Evolutionary conservation across 108 stramenopile genomes (phyloP).

Genomic region (Schizochytrium sp.): DNA sequence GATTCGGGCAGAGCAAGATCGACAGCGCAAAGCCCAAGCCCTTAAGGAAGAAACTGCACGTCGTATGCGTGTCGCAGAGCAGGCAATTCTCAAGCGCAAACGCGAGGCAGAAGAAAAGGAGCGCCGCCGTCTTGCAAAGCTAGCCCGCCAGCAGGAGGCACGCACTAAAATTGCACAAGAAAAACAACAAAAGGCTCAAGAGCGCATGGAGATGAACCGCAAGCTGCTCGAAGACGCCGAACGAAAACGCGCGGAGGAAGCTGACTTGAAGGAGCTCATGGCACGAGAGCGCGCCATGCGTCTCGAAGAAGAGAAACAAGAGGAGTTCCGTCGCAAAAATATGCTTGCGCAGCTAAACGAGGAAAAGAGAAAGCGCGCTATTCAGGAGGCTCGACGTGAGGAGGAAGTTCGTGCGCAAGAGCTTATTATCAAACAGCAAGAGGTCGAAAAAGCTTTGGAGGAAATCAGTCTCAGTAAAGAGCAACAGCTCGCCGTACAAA

Average conservation of each 20-base stretch:
- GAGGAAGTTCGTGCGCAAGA: conserved; percentile 43
- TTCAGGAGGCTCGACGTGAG: conserved; percentile 33
- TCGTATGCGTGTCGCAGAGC: conserved; percentile 32
- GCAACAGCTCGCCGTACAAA: conserved; percentile 21
- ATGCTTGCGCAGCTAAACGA: conserved; percentile 25
- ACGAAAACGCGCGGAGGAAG: conserved; percentile 23
- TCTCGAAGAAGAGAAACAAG: neutral
- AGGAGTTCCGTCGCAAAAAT: conserved; percentile 18
- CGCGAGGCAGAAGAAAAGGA: conserved; percentile 20
- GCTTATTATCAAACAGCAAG: conserved; percentile 39
- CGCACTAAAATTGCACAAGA: neutral
- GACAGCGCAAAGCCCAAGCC: conserved; percentile 44
- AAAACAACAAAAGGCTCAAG: neutral
- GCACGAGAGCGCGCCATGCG: neutral
- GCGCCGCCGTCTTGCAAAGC: neutral
- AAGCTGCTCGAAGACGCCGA: conserved; percentile 23
- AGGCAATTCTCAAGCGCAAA: neutral
- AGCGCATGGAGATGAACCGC: conserved; percentile 36
- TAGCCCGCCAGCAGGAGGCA: neutral
- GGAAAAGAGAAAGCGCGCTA: conserved; percentile 25
- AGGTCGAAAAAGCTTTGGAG: conserved; percentile 29
- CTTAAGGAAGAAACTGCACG: conserved; percentile 32
- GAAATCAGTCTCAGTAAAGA: neutral
- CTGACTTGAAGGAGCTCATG: neutral
- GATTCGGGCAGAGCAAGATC: conserved; percentile 35